Evolutionary conservation across 495 filamentous ascomycete species (phyloP).

Genomic region (Daldinia bambusicola): DNA sequence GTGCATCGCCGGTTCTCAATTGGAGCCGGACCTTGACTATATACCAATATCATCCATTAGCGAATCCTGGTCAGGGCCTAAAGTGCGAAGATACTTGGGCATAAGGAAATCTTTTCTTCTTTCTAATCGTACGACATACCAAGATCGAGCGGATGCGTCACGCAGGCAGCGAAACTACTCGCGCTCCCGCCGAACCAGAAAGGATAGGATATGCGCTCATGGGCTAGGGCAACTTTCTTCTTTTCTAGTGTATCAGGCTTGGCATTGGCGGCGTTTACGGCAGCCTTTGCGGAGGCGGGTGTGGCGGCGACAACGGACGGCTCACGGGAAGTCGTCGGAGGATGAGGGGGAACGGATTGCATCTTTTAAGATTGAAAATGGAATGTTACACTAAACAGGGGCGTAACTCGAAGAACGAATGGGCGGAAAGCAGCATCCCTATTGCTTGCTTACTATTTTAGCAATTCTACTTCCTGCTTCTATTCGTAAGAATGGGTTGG

Average conservation of each 20-base stretch:
- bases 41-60: constrained; percentile 32
- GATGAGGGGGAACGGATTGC: constrained; percentile 38
- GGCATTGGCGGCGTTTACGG: constrained; percentile 20
- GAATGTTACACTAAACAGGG: constrained; percentile 39
- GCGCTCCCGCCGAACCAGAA: constrained; percentile 97
- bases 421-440: constrained; percentile 42
- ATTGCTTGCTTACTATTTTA: constrained; percentile 40
- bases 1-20: constrained; percentile 73
- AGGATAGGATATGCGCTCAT: constrained; percentile 68
- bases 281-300: constrained; percentile 6
- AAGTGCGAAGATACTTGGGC: not conserved
- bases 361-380: constrained; percentile 22
- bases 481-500: constrained; percentile 21
- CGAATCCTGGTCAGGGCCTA: constrained; percentile 8
- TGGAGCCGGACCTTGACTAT: constrained; percentile 81
- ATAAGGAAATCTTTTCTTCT: constrained; percentile 3
- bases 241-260: constrained; percentile 46
- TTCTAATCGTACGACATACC: constrained; percentile 58
- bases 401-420: constrained; percentile 34
- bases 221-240: constrained; percentile 43
- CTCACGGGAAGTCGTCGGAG: constrained; percentile 34
- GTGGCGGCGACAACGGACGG: constrained; percentile 27
- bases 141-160: constrained; percentile 91
- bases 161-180: constrained; percentile 85
- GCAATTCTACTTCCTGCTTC: constrained; percentile 1